A percentile compares a stretch with the other conserved stretches of the same genome.
Evolutionary conservation across 352 stramenopile species (phyloP).

Genomic region (Phytophthora fragariaefolia): DNA sequence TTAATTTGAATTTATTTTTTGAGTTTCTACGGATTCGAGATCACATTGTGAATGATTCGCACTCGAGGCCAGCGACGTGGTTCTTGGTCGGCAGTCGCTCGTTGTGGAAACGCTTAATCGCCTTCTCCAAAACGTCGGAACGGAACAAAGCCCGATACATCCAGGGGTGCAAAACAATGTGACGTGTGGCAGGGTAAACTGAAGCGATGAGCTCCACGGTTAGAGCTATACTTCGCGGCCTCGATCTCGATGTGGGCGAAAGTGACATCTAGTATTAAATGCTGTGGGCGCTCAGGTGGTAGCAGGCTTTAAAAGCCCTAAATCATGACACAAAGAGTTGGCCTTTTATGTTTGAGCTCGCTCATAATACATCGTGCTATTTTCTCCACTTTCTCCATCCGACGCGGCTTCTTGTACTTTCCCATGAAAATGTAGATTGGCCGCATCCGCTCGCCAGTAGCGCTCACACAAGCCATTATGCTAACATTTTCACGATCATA

Average conservation of each 20-base stretch:
- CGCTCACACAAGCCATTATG: not conserved
- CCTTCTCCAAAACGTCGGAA: no score
- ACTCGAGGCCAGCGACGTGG: no score
- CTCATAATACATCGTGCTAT: not conserved
- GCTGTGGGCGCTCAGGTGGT: not conserved
- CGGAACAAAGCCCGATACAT: no score
- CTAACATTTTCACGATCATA: not conserved
- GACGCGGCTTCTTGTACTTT: not conserved
- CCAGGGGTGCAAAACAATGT: not conserved
- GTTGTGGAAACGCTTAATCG: no score
- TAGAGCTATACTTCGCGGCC: not conserved
- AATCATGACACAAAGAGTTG: not conserved
- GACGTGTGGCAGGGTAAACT: not conserved
- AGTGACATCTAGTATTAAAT: not conserved
- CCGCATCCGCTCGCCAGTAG: not conserved
- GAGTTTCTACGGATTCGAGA: no score
- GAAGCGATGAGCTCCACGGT: not conserved
- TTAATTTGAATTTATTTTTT: no score
- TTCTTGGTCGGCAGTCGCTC: no score
- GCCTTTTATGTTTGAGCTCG: not conserved
- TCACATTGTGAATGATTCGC: no score
- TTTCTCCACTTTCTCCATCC: not conserved
- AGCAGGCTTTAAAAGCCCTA: not conserved
- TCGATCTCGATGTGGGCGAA: not conserved
- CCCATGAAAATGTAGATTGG: not conserved